Evolutionary conservation across 2,329 filamentous ascomycete species (phyloP).

Genomic region (Hymenoscyphus occultus): DNA sequence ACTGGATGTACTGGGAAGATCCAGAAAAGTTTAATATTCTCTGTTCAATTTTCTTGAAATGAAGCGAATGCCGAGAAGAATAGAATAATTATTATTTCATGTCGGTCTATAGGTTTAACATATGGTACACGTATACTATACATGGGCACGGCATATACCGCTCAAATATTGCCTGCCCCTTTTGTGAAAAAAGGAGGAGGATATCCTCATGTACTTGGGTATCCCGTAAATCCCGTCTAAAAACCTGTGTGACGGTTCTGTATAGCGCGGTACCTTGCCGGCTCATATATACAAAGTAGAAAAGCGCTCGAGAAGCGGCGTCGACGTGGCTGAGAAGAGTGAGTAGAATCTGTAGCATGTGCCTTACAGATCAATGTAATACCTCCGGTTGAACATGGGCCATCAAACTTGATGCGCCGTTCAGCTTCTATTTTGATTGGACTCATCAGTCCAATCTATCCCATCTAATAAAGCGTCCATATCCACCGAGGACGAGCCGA

Average conservation of each 20-base stretch:
- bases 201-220: neutral
- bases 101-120: neutral
- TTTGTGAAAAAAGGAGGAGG: neutral
- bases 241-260: neutral
- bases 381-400: neutral
- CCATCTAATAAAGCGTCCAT: slow-evolving; percentile 1
- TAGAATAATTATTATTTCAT: neutral
- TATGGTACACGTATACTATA: neutral
- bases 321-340: neutral
- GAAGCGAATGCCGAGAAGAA: neutral
- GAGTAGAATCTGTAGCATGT: neutral
- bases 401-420: neutral
- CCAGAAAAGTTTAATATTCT: slow-evolving; percentile 30
- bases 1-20: slow-evolving; percentile 38
- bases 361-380: too few species aligned
- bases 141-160: neutral
- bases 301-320: neutral
- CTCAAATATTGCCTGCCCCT: neutral
- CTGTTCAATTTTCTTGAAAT: slow-evolving; percentile 26
- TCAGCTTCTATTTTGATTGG: neutral
- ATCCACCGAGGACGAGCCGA: neutral
- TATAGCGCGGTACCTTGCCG: neutral
- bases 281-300: neutral
- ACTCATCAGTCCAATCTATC: neutral
- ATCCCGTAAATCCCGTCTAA: neutral